A percentile compares a stretch with the other conserved stretches of the same genome.
phyloP scores from a whole-genome alignment of 306 rosid genomes.

The Adenanthera pavonina region DNA sequence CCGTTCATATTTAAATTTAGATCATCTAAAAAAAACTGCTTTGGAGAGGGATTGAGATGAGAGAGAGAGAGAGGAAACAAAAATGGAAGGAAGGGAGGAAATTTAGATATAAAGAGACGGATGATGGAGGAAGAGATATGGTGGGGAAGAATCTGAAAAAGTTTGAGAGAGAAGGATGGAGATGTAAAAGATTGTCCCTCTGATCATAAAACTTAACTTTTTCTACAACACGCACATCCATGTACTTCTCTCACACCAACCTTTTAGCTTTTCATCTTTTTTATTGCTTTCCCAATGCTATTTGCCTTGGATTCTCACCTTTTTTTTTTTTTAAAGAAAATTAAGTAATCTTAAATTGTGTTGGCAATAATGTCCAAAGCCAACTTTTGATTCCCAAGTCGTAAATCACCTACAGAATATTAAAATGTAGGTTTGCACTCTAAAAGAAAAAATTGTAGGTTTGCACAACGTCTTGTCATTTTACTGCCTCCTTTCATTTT shows the following conservation, averaged over 20 bases:
- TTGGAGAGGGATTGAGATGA: neutral
- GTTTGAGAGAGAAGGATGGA: conserved; percentile 41
- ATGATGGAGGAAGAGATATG: conserved; percentile 42
- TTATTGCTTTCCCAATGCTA: conserved; percentile 47
- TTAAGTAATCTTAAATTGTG: conserved; percentile 9
- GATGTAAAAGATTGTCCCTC: conserved; percentile 52
- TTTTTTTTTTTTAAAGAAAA: conserved; percentile 4
- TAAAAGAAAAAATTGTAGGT: too few relatives aligned
- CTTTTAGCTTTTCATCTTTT: conserved; percentile 49
- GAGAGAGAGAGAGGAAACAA: conserved; percentile 20
- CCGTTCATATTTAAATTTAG: too few relatives aligned
- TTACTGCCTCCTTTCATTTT: too few relatives aligned
- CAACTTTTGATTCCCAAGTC: too few relatives aligned
- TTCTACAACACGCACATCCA: conserved; percentile 48
- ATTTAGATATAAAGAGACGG: conserved; percentile 30
- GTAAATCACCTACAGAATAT: too few relatives aligned
- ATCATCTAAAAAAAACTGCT: too few relatives aligned
- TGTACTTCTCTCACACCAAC: neutral
- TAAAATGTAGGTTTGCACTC: too few relatives aligned
- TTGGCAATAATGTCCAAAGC: neutral
- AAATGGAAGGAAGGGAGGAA: conserved; percentile 34
- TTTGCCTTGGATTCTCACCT: conserved; percentile 64
- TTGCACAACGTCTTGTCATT: too few relatives aligned
- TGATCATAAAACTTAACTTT: conserved; percentile 53
- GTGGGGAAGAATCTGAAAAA: conserved; percentile 72